Conservation (phyloP, 1,139 yeast genomes). For the Meyerozyma sp. region DNA sequence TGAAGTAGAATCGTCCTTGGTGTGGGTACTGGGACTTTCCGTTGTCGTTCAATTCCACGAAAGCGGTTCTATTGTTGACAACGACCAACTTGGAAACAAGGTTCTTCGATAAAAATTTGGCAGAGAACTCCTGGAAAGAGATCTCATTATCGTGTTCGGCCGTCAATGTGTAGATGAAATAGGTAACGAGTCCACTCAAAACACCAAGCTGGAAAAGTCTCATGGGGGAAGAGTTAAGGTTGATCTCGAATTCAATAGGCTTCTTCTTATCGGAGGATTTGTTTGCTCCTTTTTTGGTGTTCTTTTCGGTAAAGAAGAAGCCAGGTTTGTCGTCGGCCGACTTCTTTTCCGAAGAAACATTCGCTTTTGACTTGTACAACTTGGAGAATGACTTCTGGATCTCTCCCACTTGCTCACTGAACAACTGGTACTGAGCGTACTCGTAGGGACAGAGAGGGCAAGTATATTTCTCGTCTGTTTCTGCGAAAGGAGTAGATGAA, state of each 20-base stretch:
- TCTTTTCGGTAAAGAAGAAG: constrained; percentile 6
- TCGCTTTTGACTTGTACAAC: constrained; percentile 6
- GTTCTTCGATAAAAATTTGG: constrained; percentile 35
- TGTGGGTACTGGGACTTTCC: constrained; percentile 26
- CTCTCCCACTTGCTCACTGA: constrained; percentile 7
- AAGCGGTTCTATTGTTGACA: constrained; percentile 34
- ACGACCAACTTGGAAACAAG: constrained; percentile 33
- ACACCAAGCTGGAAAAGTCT: constrained; percentile 28
- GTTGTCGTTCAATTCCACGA: constrained; percentile 34
- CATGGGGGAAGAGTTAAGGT: constrained; percentile 21
- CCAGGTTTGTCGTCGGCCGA: constrained; percentile 5
- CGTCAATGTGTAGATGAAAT: constrained; percentile 13
- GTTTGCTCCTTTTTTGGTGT: neutral
- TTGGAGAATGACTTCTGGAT: constrained; percentile 6
- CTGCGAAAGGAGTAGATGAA: constrained; percentile 25
- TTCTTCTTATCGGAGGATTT: constrained; percentile 2
- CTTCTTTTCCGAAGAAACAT: constrained; percentile 5
- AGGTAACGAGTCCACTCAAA: constrained; percentile 21
- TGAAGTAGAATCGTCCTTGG: constrained; percentile 40
- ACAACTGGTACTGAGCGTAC: constrained; percentile 13
- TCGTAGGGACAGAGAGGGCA: constrained; percentile 30
- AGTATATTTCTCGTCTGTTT: constrained; percentile 17
- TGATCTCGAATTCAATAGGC: constrained; percentile 20
- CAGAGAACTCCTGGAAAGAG: constrained; percentile 41
- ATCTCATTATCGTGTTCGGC: constrained; percentile 26